A percentile compares a stretch with the other conserved stretches of the same genome.
Evolutionary conservation across 306 rosid genomes (phyloP).

Genomic region (Acmispon strigosus): DNA sequence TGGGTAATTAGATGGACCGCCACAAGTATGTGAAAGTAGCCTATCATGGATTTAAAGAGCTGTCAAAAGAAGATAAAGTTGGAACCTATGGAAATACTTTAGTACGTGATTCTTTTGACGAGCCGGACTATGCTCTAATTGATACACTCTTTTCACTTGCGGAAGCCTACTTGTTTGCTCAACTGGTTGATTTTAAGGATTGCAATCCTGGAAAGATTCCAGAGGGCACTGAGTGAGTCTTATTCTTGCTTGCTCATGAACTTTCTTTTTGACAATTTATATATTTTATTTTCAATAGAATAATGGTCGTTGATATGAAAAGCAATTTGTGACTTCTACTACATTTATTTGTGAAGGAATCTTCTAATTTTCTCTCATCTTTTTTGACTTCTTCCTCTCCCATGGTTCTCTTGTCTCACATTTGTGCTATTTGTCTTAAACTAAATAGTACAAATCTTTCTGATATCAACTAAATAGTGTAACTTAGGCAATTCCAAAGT

Average conservation of each 20-base stretch:
- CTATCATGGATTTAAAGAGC: conserved; percentile 87
- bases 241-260: not conserved
- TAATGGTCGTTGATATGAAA: too few species aligned
- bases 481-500: not conserved
- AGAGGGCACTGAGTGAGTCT: conserved; percentile 61
- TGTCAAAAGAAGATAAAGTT: conserved; percentile 94
- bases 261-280: not conserved
- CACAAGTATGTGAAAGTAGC: conserved; percentile 99
- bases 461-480: not conserved
- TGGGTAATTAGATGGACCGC: conserved; percentile 81
- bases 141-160: conserved; percentile 96
- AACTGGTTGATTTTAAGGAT: conserved; percentile 81
- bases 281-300: not conserved
- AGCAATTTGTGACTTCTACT: too few species aligned
- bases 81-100: conserved; percentile 83
- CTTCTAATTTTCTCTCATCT: too few species aligned
- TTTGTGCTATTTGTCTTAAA: too few species aligned
- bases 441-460: too few species aligned
- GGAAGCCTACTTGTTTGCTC: conserved; percentile 97
- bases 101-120: conserved; percentile 83
- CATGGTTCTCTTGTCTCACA: too few species aligned
- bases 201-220: conserved; percentile 52
- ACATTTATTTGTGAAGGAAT: too few species aligned
- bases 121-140: conserved; percentile 88
- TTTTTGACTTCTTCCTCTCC: too few species aligned